phyloP scores from a whole-genome alignment of 352 stramenopile species.

The Globisporangium canariense region DNA sequence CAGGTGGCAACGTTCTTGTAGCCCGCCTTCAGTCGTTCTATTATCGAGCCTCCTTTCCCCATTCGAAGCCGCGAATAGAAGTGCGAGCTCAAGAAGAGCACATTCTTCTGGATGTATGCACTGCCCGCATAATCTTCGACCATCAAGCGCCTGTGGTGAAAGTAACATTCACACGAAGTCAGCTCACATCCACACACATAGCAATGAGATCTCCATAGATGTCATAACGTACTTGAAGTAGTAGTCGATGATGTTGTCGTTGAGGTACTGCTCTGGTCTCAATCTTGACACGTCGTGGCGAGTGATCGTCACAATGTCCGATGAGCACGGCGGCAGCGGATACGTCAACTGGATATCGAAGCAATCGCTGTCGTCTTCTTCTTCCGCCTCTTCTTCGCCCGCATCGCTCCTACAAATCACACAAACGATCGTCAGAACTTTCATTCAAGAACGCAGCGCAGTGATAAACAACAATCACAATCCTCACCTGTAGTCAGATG shows the following conservation, averaged over 20 bases:
- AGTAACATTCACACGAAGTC: neutral
- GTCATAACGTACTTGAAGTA: constrained; percentile 82
- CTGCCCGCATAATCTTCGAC: constrained; percentile 41
- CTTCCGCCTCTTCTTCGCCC: constrained; percentile 20
- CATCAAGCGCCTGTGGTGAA: constrained; percentile 42
- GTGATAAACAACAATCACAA: neutral
- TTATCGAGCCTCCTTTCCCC: constrained; percentile 30
- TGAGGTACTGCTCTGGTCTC: constrained; percentile 80
- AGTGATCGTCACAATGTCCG: constrained; percentile 77
- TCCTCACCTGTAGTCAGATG: constrained; percentile 6
- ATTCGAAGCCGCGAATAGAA: constrained; percentile 68
- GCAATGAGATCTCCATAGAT: neutral
- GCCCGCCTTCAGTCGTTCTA: constrained; percentile 44
- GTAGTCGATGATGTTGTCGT: constrained; percentile 92
- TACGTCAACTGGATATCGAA: constrained; percentile 55
- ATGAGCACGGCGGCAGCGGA: constrained; percentile 62
- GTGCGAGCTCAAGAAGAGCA: constrained; percentile 75
- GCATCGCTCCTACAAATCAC: constrained; percentile 1
- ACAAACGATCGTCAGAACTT: neutral
- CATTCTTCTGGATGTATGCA: constrained; percentile 53
- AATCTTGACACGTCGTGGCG: constrained; percentile 51
- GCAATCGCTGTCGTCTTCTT: constrained; percentile 25
- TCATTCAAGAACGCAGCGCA: neutral
- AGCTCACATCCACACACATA: neutral
- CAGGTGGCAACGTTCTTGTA: constrained; percentile 82